Percentiles rank a stretch among this genome's conserved stretches.
Conservation (phyloP, 2,329 filamentous ascomycete genomes). For the Penicillium glabrum region DNA sequence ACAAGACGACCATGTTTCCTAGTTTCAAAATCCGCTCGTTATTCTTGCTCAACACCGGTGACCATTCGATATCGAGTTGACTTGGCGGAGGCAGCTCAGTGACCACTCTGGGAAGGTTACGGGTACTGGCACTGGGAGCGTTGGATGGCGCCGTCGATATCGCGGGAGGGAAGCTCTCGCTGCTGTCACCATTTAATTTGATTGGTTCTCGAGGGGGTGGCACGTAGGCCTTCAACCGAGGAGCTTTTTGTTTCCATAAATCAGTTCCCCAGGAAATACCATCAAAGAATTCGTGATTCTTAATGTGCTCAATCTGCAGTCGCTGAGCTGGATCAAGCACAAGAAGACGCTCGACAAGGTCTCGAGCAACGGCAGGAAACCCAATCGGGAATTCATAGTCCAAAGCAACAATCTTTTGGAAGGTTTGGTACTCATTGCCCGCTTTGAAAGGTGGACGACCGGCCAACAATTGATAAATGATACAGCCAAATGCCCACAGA, state of each 20-base stretch:
- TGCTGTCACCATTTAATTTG: slow-evolving; percentile 61
- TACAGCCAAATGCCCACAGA: slow-evolving; percentile 97
- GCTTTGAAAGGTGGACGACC: slow-evolving; percentile 97
- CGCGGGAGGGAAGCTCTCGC: slow-evolving; percentile 44
- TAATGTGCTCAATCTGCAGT: slow-evolving; percentile 91
- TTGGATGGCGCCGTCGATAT: slow-evolving; percentile 42
- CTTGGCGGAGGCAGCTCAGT: slow-evolving; percentile 96
- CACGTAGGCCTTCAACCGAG: slow-evolving; percentile 78
- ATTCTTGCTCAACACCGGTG: slow-evolving; percentile 82
- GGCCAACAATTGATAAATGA: slow-evolving; percentile 92
- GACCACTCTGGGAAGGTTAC: slow-evolving; percentile 76
- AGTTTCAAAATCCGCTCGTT: slow-evolving; percentile 95
- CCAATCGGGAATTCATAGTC: slow-evolving; percentile 91
- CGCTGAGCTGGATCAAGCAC: slow-evolving; percentile 84
- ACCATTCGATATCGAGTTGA: slow-evolving; percentile 98
- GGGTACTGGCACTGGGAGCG: slow-evolving; percentile 44
- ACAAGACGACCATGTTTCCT: slow-evolving; percentile 83
- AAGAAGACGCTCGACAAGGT: slow-evolving; percentile 85
- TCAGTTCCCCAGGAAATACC: slow-evolving; percentile 79
- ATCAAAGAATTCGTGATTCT: slow-evolving; percentile 93
- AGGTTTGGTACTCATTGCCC: slow-evolving; percentile 92
- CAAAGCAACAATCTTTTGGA: slow-evolving; percentile 93
- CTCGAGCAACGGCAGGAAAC: slow-evolving; percentile 81
- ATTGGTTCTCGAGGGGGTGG: slow-evolving; percentile 77
- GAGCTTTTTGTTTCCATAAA: slow-evolving; percentile 87